These are phyloP conservation scores for Fusarium sp. DNA, from an alignment of 2,329 filamentous ascomycete genomes.

Conservation along the genomic window DNA sequence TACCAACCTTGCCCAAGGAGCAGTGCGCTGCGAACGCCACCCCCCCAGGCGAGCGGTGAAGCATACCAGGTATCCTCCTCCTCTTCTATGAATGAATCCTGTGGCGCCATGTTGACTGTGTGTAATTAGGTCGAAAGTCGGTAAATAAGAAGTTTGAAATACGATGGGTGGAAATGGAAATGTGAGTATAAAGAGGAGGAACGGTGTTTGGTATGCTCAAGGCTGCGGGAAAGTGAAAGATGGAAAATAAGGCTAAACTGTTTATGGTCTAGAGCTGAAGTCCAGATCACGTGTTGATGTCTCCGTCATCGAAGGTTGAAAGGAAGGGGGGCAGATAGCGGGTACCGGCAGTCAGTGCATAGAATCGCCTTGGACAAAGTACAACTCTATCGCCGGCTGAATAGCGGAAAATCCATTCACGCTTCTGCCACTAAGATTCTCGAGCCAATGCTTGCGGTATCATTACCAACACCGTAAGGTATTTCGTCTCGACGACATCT, in stretches of 20 bases:
- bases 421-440: constrained; percentile 43
- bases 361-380: constrained; percentile 17
- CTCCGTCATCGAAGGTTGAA: constrained; percentile 13
- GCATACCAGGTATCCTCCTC: constrained; percentile 77
- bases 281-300: constrained; percentile 42
- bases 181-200: constrained; percentile 45
- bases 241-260: constrained; percentile 44
- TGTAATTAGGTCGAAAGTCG: constrained; percentile 41
- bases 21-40: constrained; percentile 30
- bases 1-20: constrained; percentile 41
- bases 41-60: constrained; percentile 13
- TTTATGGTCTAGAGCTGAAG: constrained; percentile 26
- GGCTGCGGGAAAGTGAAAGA: constrained; percentile 51
- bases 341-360: constrained; percentile 21
- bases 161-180: constrained; percentile 38
- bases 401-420: constrained; percentile 45
- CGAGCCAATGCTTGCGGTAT: constrained; percentile 48
- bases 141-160: constrained; percentile 39
- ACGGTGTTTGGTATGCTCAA: constrained; percentile 48
- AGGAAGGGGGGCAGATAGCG: constrained; percentile 14
- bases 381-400: constrained; percentile 48
- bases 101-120: constrained; percentile 69
- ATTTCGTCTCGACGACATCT: constrained; percentile 47
- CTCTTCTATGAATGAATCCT: constrained; percentile 79
- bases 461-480: constrained; percentile 51